phyloP scores from a whole-genome alignment of 2,329 filamentous ascomycete genomes.

The Drechslerella coelobrocha region DNA sequence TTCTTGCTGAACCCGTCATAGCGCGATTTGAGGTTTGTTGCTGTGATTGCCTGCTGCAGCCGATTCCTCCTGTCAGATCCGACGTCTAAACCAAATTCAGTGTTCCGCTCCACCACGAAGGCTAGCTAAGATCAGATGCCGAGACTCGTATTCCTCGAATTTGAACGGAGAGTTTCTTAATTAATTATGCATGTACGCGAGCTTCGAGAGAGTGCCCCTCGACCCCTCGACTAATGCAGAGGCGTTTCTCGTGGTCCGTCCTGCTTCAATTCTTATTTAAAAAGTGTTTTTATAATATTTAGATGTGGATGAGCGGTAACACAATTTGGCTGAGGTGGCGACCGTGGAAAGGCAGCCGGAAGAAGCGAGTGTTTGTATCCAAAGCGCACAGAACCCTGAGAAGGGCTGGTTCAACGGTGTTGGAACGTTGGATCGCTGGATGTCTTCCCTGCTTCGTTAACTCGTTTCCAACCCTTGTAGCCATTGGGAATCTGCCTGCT shows the following conservation, averaged over 20 bases:
- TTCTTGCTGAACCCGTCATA: no score
- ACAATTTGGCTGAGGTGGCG: no score
- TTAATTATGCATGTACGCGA: neutral
- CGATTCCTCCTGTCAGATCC: slow-evolving; percentile 1
- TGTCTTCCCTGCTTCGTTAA: neutral
- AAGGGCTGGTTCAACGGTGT: neutral
- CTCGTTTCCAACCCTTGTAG: neutral
- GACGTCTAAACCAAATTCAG: neutral
- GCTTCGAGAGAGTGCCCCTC: neutral
- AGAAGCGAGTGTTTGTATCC: no score
- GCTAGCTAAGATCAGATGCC: neutral
- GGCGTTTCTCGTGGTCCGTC: neutral
- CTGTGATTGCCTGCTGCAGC: neutral
- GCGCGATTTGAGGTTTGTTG: no score
- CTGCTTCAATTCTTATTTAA: neutral
- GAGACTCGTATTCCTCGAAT: neutral
- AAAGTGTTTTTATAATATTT: no score
- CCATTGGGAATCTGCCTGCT: neutral
- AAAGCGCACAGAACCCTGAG: no score
- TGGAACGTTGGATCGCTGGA: neutral
- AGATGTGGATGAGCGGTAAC: no score
- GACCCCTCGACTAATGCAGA: neutral
- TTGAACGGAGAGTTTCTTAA: slow-evolving; percentile 1
- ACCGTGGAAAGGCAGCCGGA: no score
- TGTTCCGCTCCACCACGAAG: neutral